Evolutionary conservation across 257 asterid species (phyloP), one percentile per base, ranked within the genome.

Genomic region (Solanum neorickii): DNA sequence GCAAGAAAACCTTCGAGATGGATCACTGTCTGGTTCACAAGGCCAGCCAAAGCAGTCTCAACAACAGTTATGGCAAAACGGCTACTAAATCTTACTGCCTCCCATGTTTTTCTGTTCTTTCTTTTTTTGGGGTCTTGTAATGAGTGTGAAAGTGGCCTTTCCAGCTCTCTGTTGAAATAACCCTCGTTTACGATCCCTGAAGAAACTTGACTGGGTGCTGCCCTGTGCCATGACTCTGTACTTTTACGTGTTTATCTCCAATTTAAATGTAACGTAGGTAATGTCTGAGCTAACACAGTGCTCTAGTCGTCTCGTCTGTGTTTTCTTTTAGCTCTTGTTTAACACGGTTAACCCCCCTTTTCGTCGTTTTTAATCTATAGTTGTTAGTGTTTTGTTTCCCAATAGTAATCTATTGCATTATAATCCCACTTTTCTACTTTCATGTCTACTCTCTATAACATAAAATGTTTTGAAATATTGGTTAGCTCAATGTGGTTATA

Each of bases 41-140:
- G 94, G 93, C 74, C 98, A 94, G 91, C 95, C 94, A 9, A 93
- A 94, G 88, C 99, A 92, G 86, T 93, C 97, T 88, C 98, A 95
- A 83, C 87, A 86, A 72, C 94, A 91, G 87, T 21, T 94, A 21
- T 95, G 98, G 99, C 99, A 93, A 91, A 94, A 91, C 91, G 73
- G 90, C 91, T 94, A 94, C 96, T 97, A 92, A 69, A 93, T 91
- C 90, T 68, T 52, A 78, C 73, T 86, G 46, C 91, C 91, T 88
- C 87, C 62, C 62, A 41, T n/a, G 9, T 60, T 21, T 59, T 86
- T 5, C 91, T 87, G 18, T 49, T 14, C 8, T 29, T 56, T 7
- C 9, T 86, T 33, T 92, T 92, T 85, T 88, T 89, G 80, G 93
- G 91, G 93, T 92, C 94, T 86, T 89, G 94, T 91, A 89, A 88